These are phyloP conservation scores for Vitis labrusca DNA, from an alignment of 164 flowering plant species.

Conservation along the genomic window DNA sequence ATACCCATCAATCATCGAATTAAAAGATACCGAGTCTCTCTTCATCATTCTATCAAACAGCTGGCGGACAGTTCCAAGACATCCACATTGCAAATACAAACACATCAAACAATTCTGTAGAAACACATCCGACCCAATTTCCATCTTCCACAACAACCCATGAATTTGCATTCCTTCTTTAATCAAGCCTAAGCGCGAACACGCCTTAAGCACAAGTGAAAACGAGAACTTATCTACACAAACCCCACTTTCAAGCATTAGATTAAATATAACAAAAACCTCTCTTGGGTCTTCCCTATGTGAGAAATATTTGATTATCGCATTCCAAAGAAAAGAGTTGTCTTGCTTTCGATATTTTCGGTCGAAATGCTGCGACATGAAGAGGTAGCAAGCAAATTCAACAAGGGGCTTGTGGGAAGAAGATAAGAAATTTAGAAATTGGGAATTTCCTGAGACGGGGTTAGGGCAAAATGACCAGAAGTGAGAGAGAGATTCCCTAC, in stretches of 20 bases:
- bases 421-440: constrained; percentile 37
- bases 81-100: constrained; percentile 46
- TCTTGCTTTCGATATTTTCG: not conserved
- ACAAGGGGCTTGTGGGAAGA: constrained; percentile 42
- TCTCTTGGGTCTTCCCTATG: constrained; percentile 44
- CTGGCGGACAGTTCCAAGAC: constrained; percentile 34
- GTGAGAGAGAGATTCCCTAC: too few species aligned
- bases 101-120: constrained; percentile 55
- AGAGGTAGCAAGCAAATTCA: constrained; percentile 52
- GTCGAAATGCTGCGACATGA: constrained; percentile 30
- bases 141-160: constrained; percentile 47
- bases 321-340: constrained; percentile 63
- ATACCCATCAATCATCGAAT: constrained; percentile 67
- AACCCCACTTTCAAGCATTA: constrained; percentile 57
- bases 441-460: constrained; percentile 30
- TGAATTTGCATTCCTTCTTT: constrained; percentile 63
- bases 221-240: constrained; percentile 47
- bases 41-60: constrained; percentile 52
- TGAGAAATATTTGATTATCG: constrained; percentile 51
- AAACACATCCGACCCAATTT: constrained; percentile 44
- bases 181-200: constrained; percentile 40
- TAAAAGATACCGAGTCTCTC: constrained; percentile 61
- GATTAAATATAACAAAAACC: constrained; percentile 39
- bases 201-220: constrained; percentile 64
- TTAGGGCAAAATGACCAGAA: constrained; percentile 18